Percentiles rank a stretch among this genome's conserved stretches.
phyloP scores from a whole-genome alignment of 2,329 filamentous ascomycete genomes.

The Aspergillus luchuensis region DNA sequence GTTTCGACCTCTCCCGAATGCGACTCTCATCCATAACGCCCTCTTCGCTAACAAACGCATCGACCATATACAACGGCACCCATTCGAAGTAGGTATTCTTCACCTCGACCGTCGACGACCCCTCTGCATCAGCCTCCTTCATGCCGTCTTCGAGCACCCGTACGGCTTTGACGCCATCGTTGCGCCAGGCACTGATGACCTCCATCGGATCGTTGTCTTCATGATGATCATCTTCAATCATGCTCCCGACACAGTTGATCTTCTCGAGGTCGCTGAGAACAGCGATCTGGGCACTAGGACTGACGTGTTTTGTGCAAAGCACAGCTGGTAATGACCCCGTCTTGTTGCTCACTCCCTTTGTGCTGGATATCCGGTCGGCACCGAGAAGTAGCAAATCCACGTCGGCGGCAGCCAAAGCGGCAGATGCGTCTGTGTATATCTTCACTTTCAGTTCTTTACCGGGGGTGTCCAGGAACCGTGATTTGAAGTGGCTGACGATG shows the following conservation, averaged over 20 bases:
- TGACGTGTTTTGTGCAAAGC: constrained; percentile 56
- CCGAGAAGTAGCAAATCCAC: constrained; percentile 64
- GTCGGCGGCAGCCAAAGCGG: constrained; percentile 54
- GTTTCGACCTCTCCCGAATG: constrained; percentile 27
- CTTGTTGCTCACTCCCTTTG: constrained; percentile 67
- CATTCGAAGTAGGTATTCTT: constrained; percentile 63
- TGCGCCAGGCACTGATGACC: constrained; percentile 52
- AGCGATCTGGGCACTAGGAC: constrained; percentile 52
- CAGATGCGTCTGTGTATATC: constrained; percentile 62
- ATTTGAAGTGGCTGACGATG: constrained; percentile 26
- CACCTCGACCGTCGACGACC: constrained; percentile 33
- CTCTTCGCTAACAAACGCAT: constrained; percentile 59
- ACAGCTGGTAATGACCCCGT: constrained; percentile 63
- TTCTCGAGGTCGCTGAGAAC: constrained; percentile 65
- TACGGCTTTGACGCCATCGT: constrained; percentile 26
- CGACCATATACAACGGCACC: constrained; percentile 55
- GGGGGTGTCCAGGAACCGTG: constrained; percentile 21
- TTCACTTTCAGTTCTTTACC: constrained; percentile 44
- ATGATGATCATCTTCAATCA: constrained; percentile 50
- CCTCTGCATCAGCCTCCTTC: constrained; percentile 13
- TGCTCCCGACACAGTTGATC: constrained; percentile 52
- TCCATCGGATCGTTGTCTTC: constrained; percentile 59
- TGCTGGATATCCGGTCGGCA: constrained; percentile 61
- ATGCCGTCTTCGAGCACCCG: constrained; percentile 23
- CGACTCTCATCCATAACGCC: constrained; percentile 40